phyloP scores from a whole-genome alignment of 768 basidiomycete genomes.

The Pleurotus tuber-regium region DNA sequence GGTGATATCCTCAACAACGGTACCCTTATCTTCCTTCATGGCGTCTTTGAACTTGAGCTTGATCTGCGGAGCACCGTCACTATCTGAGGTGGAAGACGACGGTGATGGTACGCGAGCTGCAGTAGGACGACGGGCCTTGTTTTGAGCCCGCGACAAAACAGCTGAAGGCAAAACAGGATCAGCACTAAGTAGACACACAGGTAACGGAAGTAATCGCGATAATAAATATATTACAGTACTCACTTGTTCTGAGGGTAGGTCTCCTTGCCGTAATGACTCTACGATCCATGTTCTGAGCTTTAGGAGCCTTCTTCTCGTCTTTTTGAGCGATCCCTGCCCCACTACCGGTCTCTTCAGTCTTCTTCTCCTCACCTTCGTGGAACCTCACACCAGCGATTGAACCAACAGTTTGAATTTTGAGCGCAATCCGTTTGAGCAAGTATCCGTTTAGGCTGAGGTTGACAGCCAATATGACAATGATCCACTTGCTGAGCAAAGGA shows the following conservation, averaged over 20 bases:
- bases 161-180: not conserved
- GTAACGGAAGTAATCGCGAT: constrained; percentile 21
- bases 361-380: constrained; percentile 19
- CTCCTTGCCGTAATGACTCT: constrained; percentile 1
- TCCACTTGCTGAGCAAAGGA: constrained; percentile 92
- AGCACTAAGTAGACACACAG: constrained; percentile 3
- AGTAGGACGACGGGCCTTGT: not conserved
- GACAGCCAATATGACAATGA: constrained; percentile 82
- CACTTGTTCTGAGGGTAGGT: not conserved
- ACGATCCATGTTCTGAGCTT: constrained; percentile 10
- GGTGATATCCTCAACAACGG: too few species aligned
- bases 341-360: constrained; percentile 17
- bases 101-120: not conserved
- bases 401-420: constrained; percentile 32
- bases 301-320: not conserved
- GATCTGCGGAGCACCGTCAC: constrained; percentile 6
- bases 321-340: constrained; percentile 1
- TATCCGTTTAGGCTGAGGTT: constrained; percentile 92
- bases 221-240: not conserved
- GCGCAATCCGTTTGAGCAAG: constrained; percentile 81
- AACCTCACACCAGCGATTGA: constrained; percentile 24
- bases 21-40: too few species aligned
- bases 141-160: not conserved
- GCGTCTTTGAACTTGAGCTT: constrained; percentile 4
- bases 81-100: constrained; percentile 6